These are phyloP conservation scores for Chytridium lagenaria DNA, from an alignment of 371 early-diverging fungal species.

Conservation along the genomic window DNA sequence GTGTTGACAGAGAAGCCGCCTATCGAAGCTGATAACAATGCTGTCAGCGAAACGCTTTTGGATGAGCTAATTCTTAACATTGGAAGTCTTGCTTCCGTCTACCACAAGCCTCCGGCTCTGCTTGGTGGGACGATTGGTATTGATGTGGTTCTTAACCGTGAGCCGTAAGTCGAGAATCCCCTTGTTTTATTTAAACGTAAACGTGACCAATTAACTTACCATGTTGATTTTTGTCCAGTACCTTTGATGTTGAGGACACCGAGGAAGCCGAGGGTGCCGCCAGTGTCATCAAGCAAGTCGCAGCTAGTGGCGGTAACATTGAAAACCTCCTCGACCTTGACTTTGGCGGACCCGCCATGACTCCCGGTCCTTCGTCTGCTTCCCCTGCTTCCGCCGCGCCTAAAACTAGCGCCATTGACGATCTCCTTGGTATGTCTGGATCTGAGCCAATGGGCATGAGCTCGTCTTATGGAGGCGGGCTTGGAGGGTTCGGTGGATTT, in stretches of 20 bases:
- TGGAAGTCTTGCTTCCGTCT: conserved; percentile 88
- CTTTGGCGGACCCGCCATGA: conserved; percentile 49
- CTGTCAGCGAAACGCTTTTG: conserved; percentile 79
- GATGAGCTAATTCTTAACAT: conserved; percentile 90
- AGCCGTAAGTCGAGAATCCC: conserved; percentile 23
- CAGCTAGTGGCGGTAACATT: conserved; percentile 54
- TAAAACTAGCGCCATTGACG: conserved; percentile 40
- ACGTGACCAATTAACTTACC: neutral
- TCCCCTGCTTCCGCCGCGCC: neutral
- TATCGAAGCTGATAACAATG: conserved; percentile 81
- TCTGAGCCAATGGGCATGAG: neutral
- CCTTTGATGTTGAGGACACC: conserved; percentile 37
- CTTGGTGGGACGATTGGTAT: conserved; percentile 58
- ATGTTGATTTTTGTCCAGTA: conserved; percentile 6
- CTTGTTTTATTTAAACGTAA: neutral
- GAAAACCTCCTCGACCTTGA: conserved; percentile 69
- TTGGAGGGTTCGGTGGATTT: neutral
- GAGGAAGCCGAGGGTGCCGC: conserved; percentile 34
- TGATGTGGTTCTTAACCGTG: conserved; percentile 14
- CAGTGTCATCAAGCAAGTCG: conserved; percentile 46
- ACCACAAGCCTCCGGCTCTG: conserved; percentile 84
- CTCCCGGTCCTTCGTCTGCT: conserved; percentile 13
- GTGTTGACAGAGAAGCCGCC: conserved; percentile 89
- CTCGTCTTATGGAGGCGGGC: neutral
- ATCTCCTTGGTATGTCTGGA: conserved; percentile 47